These are phyloP conservation scores for Sclerotinia subarctica DNA, from an alignment of 2,329 filamentous ascomycete genomes.

Conservation along the genomic window DNA sequence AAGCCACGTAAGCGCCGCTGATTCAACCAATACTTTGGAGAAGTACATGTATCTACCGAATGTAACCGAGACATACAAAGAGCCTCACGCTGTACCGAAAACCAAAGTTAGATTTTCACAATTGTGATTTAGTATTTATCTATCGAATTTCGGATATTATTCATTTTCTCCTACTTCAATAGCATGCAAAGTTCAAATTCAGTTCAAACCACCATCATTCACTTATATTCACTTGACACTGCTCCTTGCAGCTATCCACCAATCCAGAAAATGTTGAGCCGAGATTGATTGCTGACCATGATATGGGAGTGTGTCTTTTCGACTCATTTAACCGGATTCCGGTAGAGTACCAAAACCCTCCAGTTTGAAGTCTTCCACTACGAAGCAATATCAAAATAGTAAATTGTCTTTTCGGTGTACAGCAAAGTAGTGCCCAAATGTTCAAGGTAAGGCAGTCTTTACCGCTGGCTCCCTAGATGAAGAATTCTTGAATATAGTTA, in stretches of 20 bases:
- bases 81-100: no score
- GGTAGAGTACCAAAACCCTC: slow-evolving; percentile 18
- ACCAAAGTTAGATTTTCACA: no score
- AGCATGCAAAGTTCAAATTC: background rate
- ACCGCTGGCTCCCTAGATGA: slow-evolving; percentile 10
- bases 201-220: background rate
- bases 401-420: slow-evolving; percentile 41
- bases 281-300: slow-evolving; percentile 38
- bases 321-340: slow-evolving; percentile 22
- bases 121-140: no score
- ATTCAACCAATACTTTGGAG: no score
- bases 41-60: no score
- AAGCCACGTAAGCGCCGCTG: no score
- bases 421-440: slow-evolving; percentile 29
- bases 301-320: slow-evolving; percentile 27
- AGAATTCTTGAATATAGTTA: slow-evolving; percentile 12
- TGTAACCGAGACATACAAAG: no score
- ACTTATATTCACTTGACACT: background rate
- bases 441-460: slow-evolving; percentile 36
- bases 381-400: slow-evolving; percentile 40
- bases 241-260: background rate
- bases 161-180: background rate
- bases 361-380: slow-evolving; percentile 20
- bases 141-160: no score
- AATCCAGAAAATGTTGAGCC: slow-evolving; percentile 36